These are phyloP conservation scores for Aspergillus heteromorphus DNA, from an alignment of 495 filamentous ascomycete species.

Conservation along the genomic window DNA sequence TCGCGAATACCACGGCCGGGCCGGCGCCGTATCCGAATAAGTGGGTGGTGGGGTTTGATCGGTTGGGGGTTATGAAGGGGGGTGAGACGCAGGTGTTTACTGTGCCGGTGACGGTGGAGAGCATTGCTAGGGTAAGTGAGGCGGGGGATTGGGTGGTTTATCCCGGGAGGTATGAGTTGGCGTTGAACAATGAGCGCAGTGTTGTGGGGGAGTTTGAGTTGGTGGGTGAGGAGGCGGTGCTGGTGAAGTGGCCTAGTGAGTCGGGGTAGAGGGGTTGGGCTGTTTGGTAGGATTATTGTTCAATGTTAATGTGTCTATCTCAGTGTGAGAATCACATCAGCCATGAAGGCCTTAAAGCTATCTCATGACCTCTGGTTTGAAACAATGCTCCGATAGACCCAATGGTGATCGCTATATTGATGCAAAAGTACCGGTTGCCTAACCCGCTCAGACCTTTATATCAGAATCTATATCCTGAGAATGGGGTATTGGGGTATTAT, in stretches of 20 bases:
- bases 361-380: too few relatives aligned
- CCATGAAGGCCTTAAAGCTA: too few relatives aligned
- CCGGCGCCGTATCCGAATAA: conserved; percentile 60
- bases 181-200: conserved; percentile 45
- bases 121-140: conserved; percentile 53
- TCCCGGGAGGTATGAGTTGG: conserved; percentile 58
- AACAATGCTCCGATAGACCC: too few relatives aligned
- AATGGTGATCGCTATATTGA: too few relatives aligned
- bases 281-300: too few relatives aligned
- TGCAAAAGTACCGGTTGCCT: too few relatives aligned
- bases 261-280: not conserved
- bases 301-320: too few relatives aligned
- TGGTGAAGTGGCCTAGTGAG: conserved; percentile 31
- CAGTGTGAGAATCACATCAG: too few relatives aligned
- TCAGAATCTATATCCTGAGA: too few relatives aligned
- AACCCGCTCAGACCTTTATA: too few relatives aligned
- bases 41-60: conserved; percentile 54
- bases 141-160: conserved; percentile 57
- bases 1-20: conserved; percentile 47
- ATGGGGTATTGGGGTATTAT: too few relatives aligned
- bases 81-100: conserved; percentile 29
- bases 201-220: conserved; percentile 25
- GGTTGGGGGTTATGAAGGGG: conserved; percentile 42
- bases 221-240: conserved; percentile 24
- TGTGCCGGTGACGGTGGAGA: conserved; percentile 52